Evolutionary conservation across 176 grass and related monocot genomes (phyloP).

Genomic region (Raddia guianensis): DNA sequence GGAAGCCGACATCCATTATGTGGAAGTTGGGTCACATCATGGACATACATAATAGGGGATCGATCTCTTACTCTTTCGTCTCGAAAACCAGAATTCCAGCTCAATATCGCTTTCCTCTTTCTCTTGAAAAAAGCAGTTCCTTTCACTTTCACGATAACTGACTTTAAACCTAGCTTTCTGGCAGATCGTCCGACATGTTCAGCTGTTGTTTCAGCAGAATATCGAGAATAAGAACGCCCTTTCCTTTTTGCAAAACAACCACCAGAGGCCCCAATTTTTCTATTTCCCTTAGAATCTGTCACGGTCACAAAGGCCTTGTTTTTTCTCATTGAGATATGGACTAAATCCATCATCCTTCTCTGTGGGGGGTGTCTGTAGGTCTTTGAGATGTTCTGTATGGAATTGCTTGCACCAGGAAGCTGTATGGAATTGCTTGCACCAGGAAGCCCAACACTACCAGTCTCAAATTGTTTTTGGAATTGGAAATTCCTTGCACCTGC

Average conservation of each 20-base stretch:
- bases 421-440: too few species aligned
- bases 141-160: not conserved
- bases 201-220: conserved; percentile 37
- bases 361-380: not conserved
- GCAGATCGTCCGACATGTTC: conserved; percentile 40
- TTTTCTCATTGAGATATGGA: conserved; percentile 35
- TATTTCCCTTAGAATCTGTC: conserved; percentile 44
- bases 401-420: too few species aligned
- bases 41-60: conserved; percentile 50
- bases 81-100: conserved; percentile 47
- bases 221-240: conserved; percentile 34
- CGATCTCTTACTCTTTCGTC: conserved; percentile 48
- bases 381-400: not conserved
- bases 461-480: too few species aligned
- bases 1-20: conserved; percentile 31
- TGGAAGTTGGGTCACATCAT: conserved; percentile 42
- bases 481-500: too few species aligned
- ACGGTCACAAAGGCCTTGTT: conserved; percentile 46
- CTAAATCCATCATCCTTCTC: conserved; percentile 28
- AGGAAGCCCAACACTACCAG: too few species aligned
- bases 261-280: conserved; percentile 38
- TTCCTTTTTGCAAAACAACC: conserved; percentile 49
- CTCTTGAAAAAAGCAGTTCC: too few species aligned
- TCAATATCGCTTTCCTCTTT: conserved; percentile 41
- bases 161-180: conserved; percentile 48